phyloP scores from a whole-genome alignment of 2,329 filamentous ascomycete genomes.

The Paraphoma chrysanthemicola region DNA sequence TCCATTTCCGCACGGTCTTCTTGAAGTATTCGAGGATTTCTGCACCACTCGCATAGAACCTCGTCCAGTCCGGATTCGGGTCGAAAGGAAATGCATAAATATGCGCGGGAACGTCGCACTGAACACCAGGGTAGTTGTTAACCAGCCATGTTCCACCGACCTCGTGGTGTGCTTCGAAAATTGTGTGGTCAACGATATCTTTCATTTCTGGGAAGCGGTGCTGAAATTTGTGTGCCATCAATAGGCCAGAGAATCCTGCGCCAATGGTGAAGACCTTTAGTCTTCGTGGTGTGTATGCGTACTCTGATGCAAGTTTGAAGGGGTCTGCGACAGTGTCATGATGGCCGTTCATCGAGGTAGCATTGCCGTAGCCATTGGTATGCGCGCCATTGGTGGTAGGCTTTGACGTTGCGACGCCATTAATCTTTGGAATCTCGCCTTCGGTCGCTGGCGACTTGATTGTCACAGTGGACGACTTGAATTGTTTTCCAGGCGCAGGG shows the following conservation, averaged over 20 bases:
- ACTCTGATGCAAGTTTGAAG: conserved; percentile 25
- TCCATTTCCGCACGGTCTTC: conserved; percentile 45
- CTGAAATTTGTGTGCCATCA: conserved; percentile 42
- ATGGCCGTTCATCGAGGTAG: background rate
- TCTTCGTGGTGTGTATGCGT: conserved; percentile 24
- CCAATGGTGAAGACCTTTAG: conserved; percentile 36
- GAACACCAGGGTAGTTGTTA: conserved; percentile 3
- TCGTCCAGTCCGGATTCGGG: conserved; percentile 50
- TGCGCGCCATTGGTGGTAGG: conserved; percentile 4
- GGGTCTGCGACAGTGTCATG: conserved; percentile 12
- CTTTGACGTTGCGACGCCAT: conserved; percentile 9
- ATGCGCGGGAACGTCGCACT: background rate
- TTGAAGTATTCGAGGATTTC: conserved; percentile 53
- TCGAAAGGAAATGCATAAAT: conserved; percentile 48
- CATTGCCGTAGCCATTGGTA: background rate
- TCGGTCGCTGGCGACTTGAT: conserved; percentile 7
- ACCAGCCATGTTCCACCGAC: conserved; percentile 45
- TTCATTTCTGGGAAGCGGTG: conserved; percentile 36
- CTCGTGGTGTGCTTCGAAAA: conserved; percentile 40
- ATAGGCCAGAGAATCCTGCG: conserved; percentile 44
- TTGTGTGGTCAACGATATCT: conserved; percentile 28
- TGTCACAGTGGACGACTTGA: conserved; percentile 1
- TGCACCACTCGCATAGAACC: conserved; percentile 45
- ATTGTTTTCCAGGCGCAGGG: conserved; percentile 1
- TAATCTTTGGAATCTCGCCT: conserved; percentile 18